Conservation (phyloP, 139 green algal genomes). For the Asterochloris erici region DNA sequence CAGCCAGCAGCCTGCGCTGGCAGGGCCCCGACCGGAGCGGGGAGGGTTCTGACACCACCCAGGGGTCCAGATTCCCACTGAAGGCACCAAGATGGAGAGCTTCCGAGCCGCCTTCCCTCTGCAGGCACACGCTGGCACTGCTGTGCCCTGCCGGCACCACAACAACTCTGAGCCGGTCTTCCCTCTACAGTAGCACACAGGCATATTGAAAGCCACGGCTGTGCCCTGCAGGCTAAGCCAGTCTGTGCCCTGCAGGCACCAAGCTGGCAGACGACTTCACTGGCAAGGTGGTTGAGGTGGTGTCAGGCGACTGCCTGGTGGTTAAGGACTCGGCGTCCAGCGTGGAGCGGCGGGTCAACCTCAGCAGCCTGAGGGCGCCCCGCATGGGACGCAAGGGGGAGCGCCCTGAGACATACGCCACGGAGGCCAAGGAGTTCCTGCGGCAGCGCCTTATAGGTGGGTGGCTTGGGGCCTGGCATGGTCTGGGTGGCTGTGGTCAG, state of each 20-base stretch:
- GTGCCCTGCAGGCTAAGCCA: neutral
- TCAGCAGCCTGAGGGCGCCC: constrained; percentile 84
- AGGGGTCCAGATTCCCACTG: too few species aligned
- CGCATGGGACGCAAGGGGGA: constrained; percentile 56
- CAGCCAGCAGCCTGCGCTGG: too few species aligned
- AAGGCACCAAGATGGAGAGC: too few species aligned
- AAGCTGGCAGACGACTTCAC: constrained; percentile 73
- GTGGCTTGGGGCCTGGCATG: neutral
- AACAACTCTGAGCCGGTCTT: too few species aligned
- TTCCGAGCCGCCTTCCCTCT: too few species aligned
- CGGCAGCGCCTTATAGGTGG: constrained; percentile 49
- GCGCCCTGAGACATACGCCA: constrained; percentile 68
- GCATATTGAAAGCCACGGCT: too few species aligned
- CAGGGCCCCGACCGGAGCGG: too few species aligned
- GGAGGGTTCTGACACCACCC: too few species aligned
- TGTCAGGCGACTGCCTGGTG: constrained; percentile 88
- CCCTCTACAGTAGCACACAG: too few species aligned
- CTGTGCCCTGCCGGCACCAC: too few species aligned
- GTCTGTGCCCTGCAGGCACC: constrained; percentile 19
- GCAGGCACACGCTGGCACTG: too few species aligned
- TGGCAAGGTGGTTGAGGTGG: constrained; percentile 80
- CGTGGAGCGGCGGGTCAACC: constrained; percentile 57
- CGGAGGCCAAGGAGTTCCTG: constrained; percentile 91
- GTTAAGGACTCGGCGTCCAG: constrained; percentile 64
- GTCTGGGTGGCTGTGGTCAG: too few species aligned